phyloP scores from a whole-genome alignment of 164 flowering plant species.

The Pachysandra terminalis region DNA sequence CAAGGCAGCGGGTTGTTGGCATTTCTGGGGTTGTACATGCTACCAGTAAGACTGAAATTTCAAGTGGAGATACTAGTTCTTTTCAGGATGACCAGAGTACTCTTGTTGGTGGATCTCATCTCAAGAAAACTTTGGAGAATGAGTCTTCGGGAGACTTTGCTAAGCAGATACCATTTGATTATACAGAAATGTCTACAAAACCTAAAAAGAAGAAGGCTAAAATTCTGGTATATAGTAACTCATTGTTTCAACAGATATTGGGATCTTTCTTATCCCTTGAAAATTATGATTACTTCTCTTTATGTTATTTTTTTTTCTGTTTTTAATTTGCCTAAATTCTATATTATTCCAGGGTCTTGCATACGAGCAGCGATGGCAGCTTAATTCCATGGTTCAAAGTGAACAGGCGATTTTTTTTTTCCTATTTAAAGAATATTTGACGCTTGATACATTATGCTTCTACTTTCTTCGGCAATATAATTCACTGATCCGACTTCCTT shows the following conservation, averaged over 20 bases:
- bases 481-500: background rate
- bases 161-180: constrained; percentile 58
- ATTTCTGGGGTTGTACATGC: constrained; percentile 40
- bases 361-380: constrained; percentile 74
- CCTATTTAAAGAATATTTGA: background rate
- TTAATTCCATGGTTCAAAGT: constrained; percentile 47
- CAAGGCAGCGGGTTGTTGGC: constrained; percentile 78
- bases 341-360: constrained; percentile 50
- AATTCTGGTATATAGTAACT: constrained; percentile 45
- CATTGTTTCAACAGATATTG: constrained; percentile 21
- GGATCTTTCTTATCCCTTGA: constrained; percentile 16
- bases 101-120: constrained; percentile 59
- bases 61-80: constrained; percentile 96
- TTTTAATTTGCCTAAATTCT: constrained; percentile 21
- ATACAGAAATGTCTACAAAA: constrained; percentile 57
- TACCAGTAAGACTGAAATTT: constrained; percentile 68
- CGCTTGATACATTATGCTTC: constrained; percentile 1
- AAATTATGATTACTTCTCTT: constrained; percentile 17
- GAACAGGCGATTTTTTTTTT: constrained; percentile 56
- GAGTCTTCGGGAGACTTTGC: constrained; percentile 76
- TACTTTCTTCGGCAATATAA: background rate
- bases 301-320: constrained; percentile 4
- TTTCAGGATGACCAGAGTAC: constrained; percentile 92
- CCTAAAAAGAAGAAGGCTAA: constrained; percentile 82
- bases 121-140: constrained; percentile 62